Evolutionary conservation across 148 eudicot genomes (phyloP).

Genomic region (Hydrangea macrophylla): DNA sequence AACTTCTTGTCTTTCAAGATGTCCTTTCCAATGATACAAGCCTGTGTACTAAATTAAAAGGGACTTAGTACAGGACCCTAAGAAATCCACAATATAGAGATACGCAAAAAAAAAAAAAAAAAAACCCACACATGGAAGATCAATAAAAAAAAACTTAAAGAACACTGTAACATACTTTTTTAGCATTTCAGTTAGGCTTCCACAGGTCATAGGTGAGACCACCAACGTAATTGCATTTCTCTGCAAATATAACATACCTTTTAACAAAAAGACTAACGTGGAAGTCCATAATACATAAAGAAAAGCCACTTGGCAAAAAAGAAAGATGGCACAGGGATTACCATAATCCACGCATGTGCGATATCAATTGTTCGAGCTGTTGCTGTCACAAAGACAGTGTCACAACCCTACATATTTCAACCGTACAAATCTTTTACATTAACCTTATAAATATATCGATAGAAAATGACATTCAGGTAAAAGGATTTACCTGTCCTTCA

Average conservation of each 20-base stretch:
- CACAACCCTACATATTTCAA: constrained; percentile 56
- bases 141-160: neutral
- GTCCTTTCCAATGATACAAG: no score
- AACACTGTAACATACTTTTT: constrained; percentile 39
- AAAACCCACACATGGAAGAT: constrained; percentile 10
- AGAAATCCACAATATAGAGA: no score
- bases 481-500: constrained; percentile 76
- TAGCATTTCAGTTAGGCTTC: constrained; percentile 56
- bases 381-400: constrained; percentile 74
- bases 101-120: neutral
- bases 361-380: constrained; percentile 74
- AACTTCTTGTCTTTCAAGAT: no score
- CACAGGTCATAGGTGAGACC: constrained; percentile 48
- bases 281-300: neutral
- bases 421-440: constrained; percentile 6
- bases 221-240: constrained; percentile 52
- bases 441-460: neutral
- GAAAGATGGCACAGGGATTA: constrained; percentile 23
- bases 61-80: no score
- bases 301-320: neutral
- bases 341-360: constrained; percentile 74
- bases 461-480: no score
- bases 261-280: neutral
- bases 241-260: constrained; percentile 30
- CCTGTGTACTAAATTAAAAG: no score